Conservation (phyloP, 1,284 basidiomycete genomes). For the Exobasidium rhododendri region DNA sequence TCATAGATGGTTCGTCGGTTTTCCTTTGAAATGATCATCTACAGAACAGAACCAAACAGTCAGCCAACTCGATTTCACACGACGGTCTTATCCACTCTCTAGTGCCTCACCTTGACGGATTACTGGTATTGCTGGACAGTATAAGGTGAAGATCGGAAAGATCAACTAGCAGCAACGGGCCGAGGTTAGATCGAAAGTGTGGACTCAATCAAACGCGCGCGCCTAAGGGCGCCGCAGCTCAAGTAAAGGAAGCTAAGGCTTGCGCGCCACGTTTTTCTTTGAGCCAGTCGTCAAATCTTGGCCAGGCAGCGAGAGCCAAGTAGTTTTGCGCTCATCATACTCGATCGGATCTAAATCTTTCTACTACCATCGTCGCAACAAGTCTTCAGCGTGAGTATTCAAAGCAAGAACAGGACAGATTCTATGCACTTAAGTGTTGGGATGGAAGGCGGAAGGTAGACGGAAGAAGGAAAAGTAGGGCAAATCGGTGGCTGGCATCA, state of each 20-base stretch:
- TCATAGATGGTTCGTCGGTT: conserved; percentile 54
- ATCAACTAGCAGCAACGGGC: too few relatives aligned
- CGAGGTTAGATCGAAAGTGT: too few relatives aligned
- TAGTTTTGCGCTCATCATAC: too few relatives aligned
- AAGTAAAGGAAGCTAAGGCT: neutral
- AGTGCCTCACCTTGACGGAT: neutral
- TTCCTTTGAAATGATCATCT: conserved; percentile 54
- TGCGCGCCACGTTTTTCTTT: neutral
- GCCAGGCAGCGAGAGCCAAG: too few relatives aligned
- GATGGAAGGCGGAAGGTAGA: too few relatives aligned
- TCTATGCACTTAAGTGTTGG: too few relatives aligned
- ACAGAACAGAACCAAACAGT: neutral
- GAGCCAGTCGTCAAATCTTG: neutral
- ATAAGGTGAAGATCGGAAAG: neutral
- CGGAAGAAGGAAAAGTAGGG: too few relatives aligned
- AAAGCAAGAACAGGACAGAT: too few relatives aligned
- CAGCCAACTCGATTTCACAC: too few relatives aligned
- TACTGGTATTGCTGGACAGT: neutral
- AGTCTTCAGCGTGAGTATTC: neutral
- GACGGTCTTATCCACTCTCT: too few relatives aligned
- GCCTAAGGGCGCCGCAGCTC: neutral
- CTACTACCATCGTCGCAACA: neutral
- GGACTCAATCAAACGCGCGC: neutral
- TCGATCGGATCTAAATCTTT: too few relatives aligned
- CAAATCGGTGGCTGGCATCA: too few relatives aligned